Base-by-base conservation (phyloP, 2,329 filamentous ascomycete species). In the Aspergillus sp. region DNA sequence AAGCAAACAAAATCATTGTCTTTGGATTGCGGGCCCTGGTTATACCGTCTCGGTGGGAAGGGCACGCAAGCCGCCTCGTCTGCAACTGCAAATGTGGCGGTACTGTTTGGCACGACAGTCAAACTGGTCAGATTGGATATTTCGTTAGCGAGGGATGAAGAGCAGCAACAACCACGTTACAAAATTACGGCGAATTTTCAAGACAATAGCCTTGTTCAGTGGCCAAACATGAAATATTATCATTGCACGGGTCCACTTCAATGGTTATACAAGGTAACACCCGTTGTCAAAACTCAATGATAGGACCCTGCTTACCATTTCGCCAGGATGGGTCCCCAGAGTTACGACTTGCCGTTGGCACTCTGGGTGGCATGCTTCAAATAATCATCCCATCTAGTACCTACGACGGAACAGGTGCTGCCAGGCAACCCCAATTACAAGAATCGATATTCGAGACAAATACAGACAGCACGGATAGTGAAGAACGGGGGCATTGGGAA, bases 11-110 rank as follows among this genome's bases (percentile, higher is more conserved):
- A 68, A n/a, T 60, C 71, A 26, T 64, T 67, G 5, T 64, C 67
- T 18, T 60, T 77, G 26, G 66, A 70, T 2, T 74, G 70, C 59
- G 74, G 74, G 0, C 71, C 70, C 7, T 78, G 75, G 76, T 50
- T 69, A n/a, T 54, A 39, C 20, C 39, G 60, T 20, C 24, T 60
- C 1, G 20, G 16, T 14, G 39, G 32, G 3, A 49, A 20, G 1
- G 46, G 52, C 5, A 52, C 53, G 6, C n/a, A 47, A 1, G 47
- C 47, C 29, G 49, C 54, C 24, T 59, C 62, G 51, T 63, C 61
- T 11, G 69, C 63, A 26, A 66, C 59, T 14, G 63, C 67, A 11
- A 63, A 70, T 55, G 54, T 76, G 46, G 75, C 70, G 7, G 62
- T 69, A 11, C 56, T 71, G 24, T 67, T 69, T 53, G 72, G 73